A percentile compares a stretch with the other conserved stretches of the same genome.
Evolutionary conservation across 352 stramenopile species (phyloP).

Genomic region (Pythium volutum): DNA sequence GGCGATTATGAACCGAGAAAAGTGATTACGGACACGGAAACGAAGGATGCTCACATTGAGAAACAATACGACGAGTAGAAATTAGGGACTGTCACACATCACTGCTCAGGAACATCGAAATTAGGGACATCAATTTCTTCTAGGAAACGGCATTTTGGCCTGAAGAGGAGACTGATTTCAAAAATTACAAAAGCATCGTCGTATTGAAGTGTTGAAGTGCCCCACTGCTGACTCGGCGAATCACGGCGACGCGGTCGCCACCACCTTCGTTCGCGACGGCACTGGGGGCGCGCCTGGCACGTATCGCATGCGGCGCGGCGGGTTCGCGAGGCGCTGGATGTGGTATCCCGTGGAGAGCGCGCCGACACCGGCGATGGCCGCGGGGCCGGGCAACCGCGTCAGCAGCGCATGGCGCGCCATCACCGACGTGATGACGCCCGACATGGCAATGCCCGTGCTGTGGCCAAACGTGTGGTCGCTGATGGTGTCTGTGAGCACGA

Average conservation of each 20-base stretch:
- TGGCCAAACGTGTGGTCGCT: conserved; percentile 70
- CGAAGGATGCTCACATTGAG: too few species aligned
- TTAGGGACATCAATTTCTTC: too few species aligned
- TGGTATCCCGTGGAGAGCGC: conserved; percentile 70
- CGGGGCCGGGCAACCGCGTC: conserved; percentile 40
- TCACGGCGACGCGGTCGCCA: background rate
- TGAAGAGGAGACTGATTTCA: background rate
- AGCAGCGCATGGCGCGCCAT: conserved; percentile 49
- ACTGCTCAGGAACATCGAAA: too few species aligned
- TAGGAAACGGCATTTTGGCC: background rate
- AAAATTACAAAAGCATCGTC: background rate
- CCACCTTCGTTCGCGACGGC: background rate
- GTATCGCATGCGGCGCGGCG: conserved; percentile 53
- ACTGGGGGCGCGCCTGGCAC: conserved; percentile 46
- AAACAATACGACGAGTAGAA: too few species aligned
- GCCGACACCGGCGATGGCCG: conserved; percentile 43
- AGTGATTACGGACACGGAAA: too few species aligned
- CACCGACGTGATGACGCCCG: conserved; percentile 56
- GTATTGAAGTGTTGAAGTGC: conserved; percentile 12
- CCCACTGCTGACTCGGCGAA: too few species aligned
- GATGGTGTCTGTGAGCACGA: conserved; percentile 71
- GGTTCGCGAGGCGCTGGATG: conserved; percentile 59
- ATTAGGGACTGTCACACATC: too few species aligned
- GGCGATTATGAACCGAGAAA: too few species aligned
- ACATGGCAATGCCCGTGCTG: conserved; percentile 67